A percentile compares a stretch with the other conserved stretches of the same genome.
phyloP scores from a whole-genome alignment of 1,139 yeast species.

The Taphrina populina region DNA sequence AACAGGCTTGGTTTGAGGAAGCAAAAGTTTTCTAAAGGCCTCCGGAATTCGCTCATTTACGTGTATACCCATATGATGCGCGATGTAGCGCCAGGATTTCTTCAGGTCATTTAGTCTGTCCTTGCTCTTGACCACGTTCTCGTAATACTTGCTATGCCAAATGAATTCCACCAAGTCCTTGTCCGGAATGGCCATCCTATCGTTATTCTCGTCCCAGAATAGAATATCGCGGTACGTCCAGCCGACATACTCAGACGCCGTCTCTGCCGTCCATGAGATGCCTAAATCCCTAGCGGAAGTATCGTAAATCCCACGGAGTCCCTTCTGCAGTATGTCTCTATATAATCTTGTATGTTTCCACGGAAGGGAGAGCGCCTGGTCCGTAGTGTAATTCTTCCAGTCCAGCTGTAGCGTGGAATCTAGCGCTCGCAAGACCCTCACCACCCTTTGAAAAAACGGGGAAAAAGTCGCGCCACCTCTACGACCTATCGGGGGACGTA shows the following conservation, averaged over 20 bases:
- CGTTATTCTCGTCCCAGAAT: slow-evolving; percentile 4
- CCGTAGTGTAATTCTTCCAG: slow-evolving; percentile 1
- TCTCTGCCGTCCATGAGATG: background rate
- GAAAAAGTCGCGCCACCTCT: background rate
- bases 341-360: background rate
- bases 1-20: background rate
- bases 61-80: background rate
- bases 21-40: background rate
- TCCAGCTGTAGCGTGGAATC: background rate
- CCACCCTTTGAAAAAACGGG: background rate
- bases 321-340: background rate
- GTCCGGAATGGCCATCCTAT: background rate
- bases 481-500: background rate
- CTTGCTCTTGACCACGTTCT: background rate
- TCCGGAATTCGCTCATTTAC: background rate
- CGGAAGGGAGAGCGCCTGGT: slow-evolving; percentile 3
- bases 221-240: slow-evolving; percentile 9
- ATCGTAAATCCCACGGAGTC: background rate
- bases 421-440: background rate
- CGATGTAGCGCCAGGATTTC: background rate
- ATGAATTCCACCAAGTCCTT: slow-evolving; percentile 4
- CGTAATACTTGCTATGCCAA: background rate
- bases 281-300: background rate
- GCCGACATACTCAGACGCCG: background rate
- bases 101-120: background rate